These are phyloP conservation scores for Daldinia decipiens DNA, from an alignment of 495 filamentous ascomycete species.

Conservation along the genomic window DNA sequence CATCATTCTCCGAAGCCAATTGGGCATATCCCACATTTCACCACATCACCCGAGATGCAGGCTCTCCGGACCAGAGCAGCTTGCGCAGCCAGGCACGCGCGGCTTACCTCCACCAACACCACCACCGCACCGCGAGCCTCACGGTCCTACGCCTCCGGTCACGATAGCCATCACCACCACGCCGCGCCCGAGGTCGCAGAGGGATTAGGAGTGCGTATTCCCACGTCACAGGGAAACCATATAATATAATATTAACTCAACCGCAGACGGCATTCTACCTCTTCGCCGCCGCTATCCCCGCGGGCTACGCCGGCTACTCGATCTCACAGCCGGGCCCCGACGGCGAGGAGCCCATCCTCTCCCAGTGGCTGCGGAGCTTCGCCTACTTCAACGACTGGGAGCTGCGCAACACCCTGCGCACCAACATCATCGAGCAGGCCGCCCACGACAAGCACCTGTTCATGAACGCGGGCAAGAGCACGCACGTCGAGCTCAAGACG, in stretches of 20 bases:
- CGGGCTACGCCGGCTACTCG: constrained; percentile 50
- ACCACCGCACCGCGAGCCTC: constrained; percentile 41
- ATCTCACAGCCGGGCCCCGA: constrained; percentile 55
- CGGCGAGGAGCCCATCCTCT: constrained; percentile 53
- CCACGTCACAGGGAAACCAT: no score
- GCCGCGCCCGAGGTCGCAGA: constrained; percentile 51
- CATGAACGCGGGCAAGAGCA: constrained; percentile 45
- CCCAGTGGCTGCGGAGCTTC: constrained; percentile 49
- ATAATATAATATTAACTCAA: no score
- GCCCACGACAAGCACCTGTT: constrained; percentile 61
- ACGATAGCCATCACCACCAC: constrained; percentile 22
- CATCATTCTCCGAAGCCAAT: constrained; percentile 40
- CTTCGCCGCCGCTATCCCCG: constrained; percentile 49
- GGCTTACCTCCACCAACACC: constrained; percentile 34
- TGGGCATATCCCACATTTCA: constrained; percentile 30
- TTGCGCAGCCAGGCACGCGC: constrained; percentile 51
- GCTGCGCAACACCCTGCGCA: constrained; percentile 53
- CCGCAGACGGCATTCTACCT: constrained; percentile 54
- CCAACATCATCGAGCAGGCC: constrained; percentile 57
- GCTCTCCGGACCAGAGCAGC: constrained; percentile 57
- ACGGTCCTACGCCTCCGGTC: constrained; percentile 56
- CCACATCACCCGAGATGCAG: constrained; percentile 52
- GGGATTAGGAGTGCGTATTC: constrained; percentile 55
- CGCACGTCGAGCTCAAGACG: constrained; percentile 54
- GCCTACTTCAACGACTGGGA: constrained; percentile 55